Conservation (phyloP, 2,329 filamentous ascomycete genomes). For the Chaetothyriales sp. region DNA sequence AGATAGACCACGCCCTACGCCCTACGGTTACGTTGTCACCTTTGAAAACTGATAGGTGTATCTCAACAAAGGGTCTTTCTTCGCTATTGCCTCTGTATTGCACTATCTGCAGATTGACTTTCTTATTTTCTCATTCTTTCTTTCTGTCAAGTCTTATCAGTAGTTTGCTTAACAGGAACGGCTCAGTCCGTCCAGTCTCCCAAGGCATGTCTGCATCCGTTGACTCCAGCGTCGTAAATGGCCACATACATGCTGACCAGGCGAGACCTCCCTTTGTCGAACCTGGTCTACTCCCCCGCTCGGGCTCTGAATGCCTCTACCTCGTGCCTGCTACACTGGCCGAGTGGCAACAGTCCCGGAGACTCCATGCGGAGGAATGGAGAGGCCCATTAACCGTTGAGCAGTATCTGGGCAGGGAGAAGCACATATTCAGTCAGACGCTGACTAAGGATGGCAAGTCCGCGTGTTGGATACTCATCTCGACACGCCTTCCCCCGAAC, state of each 20-base stretch:
- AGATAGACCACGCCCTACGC: too few species aligned
- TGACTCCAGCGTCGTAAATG: neutral
- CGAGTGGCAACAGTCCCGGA: conserved; percentile 40
- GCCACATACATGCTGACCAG: neutral
- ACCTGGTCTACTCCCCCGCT: conserved; percentile 29
- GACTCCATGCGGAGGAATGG: conserved; percentile 45
- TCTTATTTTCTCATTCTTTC: too few species aligned
- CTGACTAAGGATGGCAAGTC: conserved; percentile 43
- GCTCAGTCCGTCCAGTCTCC: neutral
- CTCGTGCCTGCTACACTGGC: conserved; percentile 42
- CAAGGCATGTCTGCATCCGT: neutral
- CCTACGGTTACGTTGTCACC: too few species aligned
- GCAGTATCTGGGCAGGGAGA: conserved; percentile 46
- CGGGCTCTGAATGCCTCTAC: conserved; percentile 37
- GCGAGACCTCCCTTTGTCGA: conserved; percentile 20
- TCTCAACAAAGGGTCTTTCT: too few species aligned
- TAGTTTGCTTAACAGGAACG: neutral
- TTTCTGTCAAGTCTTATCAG: too few species aligned
- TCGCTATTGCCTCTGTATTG: too few species aligned
- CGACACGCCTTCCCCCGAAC: conserved; percentile 25
- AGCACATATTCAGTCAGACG: conserved; percentile 36
- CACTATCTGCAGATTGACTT: too few species aligned
- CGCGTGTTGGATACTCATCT: conserved; percentile 47
- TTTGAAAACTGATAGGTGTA: too few species aligned
- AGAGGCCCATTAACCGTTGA: conserved; percentile 40